Evolutionary conservation across 306 rosid species (phyloP).

Genomic region (Prunus davidiana): DNA sequence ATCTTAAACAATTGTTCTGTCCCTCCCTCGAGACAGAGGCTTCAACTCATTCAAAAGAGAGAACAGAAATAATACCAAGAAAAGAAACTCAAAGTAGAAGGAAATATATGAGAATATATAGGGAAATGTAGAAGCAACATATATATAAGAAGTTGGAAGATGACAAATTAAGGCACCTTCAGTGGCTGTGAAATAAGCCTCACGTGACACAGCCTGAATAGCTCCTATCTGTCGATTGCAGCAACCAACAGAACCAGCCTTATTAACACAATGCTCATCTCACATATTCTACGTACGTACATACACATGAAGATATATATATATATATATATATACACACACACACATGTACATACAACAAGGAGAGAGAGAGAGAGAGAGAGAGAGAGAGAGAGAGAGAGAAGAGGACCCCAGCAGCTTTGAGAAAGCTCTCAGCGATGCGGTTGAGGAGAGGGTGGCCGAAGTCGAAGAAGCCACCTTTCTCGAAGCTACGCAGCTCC

Average conservation of each 20-base stretch:
- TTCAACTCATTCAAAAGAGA: too few species aligned
- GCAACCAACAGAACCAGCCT: neutral
- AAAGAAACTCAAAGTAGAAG: too few species aligned
- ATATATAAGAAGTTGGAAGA: neutral
- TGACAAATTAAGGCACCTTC: slow-evolving; percentile 39
- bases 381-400: neutral
- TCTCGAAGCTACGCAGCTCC: slow-evolving; percentile 54
- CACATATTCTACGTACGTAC: neutral
- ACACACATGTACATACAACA: neutral
- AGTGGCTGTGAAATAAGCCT: slow-evolving; percentile 66
- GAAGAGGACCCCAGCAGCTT: slow-evolving; percentile 64
- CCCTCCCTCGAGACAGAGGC: too few species aligned
- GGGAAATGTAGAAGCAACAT: neutral
- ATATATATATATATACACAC: too few species aligned
- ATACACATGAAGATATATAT: neutral
- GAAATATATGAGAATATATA: too few species aligned
- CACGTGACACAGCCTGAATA: slow-evolving; percentile 73
- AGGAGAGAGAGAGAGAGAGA: neutral
- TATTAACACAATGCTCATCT: neutral
- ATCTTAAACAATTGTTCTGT: too few species aligned
- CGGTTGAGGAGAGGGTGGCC: slow-evolving; percentile 98
- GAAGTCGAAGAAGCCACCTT: slow-evolving; percentile 55
- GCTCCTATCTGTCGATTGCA: slow-evolving; percentile 69
- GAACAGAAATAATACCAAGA: too few species aligned
- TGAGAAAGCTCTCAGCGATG: slow-evolving; percentile 68